phyloP scores from a whole-genome alignment of 148 eudicot genomes.

The Euryodendron excelsum region DNA sequence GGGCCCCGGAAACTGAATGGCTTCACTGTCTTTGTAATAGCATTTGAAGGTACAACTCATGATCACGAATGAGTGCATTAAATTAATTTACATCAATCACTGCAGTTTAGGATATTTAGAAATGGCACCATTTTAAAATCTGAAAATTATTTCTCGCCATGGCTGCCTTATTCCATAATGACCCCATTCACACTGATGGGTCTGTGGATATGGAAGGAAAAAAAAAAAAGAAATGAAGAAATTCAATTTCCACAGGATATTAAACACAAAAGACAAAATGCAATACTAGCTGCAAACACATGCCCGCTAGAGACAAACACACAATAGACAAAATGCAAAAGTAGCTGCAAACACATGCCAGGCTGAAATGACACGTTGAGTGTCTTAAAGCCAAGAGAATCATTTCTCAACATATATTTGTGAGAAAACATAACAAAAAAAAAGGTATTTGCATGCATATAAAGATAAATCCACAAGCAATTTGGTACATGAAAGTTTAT shows the following conservation, averaged over 20 bases:
- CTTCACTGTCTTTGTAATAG: background rate
- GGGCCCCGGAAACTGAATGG: background rate
- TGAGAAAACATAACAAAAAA: too few species aligned
- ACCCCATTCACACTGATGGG: background rate
- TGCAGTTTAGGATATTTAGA: background rate
- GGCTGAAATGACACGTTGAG: background rate
- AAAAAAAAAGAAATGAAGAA: background rate
- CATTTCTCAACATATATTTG: background rate
- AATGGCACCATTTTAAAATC: background rate
- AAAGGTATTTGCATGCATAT: too few species aligned
- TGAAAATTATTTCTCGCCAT: background rate
- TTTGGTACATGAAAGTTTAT: too few species aligned
- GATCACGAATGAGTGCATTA: background rate
- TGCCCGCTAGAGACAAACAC: background rate
- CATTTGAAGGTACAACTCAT: constrained; percentile 4
- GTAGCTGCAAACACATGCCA: background rate
- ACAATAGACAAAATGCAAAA: background rate
- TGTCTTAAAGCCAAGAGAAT: background rate
- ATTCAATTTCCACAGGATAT: background rate
- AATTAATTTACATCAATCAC: background rate
- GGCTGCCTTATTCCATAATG: background rate
- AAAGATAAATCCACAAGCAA: too few species aligned
- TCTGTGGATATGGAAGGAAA: too few species aligned
- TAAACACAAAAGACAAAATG: background rate
- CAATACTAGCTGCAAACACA: background rate